Conservation (phyloP, 495 filamentous ascomycete genomes). For the Jackrogersella minutella region DNA sequence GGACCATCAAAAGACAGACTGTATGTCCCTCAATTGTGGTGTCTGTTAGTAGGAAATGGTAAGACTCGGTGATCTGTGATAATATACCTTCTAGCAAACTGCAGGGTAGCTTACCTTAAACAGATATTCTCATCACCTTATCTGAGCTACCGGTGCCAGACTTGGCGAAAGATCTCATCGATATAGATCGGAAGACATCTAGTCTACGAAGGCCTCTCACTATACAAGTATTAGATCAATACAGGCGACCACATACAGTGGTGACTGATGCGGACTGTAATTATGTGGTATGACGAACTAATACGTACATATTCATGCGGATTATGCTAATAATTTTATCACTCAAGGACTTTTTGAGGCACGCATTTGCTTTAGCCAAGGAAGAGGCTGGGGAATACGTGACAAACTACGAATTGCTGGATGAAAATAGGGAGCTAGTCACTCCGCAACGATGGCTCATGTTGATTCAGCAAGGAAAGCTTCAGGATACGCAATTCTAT, state of each 20-base stretch:
- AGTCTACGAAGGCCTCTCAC: not conserved
- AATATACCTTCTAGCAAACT: too few relatives aligned
- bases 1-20: not conserved
- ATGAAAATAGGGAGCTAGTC: not conserved
- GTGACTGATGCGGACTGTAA: not conserved
- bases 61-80: not conserved
- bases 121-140: not conserved
- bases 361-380: not conserved
- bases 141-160: not conserved
- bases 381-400: not conserved
- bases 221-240: not conserved
- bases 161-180: not conserved
- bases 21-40: not conserved
- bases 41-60: conserved; percentile 3
- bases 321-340: not conserved
- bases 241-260: not conserved
- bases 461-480: not conserved
- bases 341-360: not conserved
- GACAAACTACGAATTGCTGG: not conserved
- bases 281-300: not conserved
- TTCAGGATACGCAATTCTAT: not conserved
- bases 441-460: not conserved
- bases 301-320: not conserved
- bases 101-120: not conserved
- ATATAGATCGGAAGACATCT: not conserved